Percentiles rank a stretch among this genome's conserved stretches.
Conservation (phyloP, 306 rosid genomes). For the Oxytropis ochrocephala region DNA sequence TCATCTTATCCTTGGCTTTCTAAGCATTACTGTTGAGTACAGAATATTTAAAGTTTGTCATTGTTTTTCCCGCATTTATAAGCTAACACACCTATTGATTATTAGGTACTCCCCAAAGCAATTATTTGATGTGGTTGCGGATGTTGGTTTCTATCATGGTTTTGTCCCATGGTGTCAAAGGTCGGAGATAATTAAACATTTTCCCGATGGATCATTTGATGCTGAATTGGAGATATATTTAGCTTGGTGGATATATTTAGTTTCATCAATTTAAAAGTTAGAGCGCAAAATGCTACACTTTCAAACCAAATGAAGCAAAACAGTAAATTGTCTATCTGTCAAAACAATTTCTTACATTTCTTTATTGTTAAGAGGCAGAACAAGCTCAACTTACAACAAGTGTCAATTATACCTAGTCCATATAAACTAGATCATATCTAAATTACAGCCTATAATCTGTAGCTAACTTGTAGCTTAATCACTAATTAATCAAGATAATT, state of each 20-base stretch:
- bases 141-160: slow-evolving; percentile 86
- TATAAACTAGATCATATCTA: not conserved
- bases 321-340: not conserved
- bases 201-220: slow-evolving; percentile 90
- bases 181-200: slow-evolving; percentile 43
- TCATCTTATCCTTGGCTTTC: not conserved
- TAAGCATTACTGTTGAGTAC: not conserved
- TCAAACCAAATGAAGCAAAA: not conserved
- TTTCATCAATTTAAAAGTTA: not conserved
- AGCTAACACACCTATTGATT: slow-evolving; percentile 18
- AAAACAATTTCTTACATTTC: not conserved
- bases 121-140: slow-evolving; percentile 80
- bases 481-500: not conserved
- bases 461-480: not conserved
- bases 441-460: not conserved
- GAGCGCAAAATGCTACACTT: not conserved
- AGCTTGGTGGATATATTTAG: not conserved
- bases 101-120: slow-evolving; percentile 89
- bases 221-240: slow-evolving; percentile 94
- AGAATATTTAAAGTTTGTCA: no score
- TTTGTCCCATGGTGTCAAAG: slow-evolving; percentile 99
- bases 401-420: not conserved
- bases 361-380: not conserved
- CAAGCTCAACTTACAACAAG: not conserved
- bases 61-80: not conserved